Evolutionary conservation across 2,329 filamentous ascomycete genomes (phyloP), one percentile per base, ranked within the genome.

Genomic region (Cladosporium phlei): DNA sequence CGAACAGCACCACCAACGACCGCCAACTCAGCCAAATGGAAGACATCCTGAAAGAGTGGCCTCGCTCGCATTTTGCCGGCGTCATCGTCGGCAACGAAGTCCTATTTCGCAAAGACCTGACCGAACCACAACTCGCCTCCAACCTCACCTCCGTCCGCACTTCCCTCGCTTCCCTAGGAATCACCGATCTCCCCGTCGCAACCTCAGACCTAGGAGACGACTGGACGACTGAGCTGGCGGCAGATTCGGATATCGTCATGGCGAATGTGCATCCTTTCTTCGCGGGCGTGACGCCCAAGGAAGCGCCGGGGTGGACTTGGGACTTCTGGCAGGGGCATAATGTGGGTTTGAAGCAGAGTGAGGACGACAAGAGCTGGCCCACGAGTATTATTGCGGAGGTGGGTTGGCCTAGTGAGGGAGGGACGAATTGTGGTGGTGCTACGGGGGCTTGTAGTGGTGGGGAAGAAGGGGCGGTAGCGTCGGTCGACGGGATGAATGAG

Each of bases 251-350:
- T 66, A 83, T 87, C 59, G 82, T 97, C 67, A 96, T 97, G 90
- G 85, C 88, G 56, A 97, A 97, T 63, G 87, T 97, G 46, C 93
- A 97, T 63, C 91, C 93, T 0, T 96, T 97, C 75, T 97, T 97
- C 62, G 86, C 83, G 0, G 91, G 91, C 37, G 80, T 88, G 10
- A 71, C 77, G 0, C 83, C 82, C 2, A 71, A 78, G 2, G 64
- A 77, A 1, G 88, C 88, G 0, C 83, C 89, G 0, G 69, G 64
- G 6, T 97, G 91, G 91, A 95, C 91, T 0, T 87, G 75, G 69
- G 68, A 67, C 12, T 97, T 96, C 69, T 97, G 89, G 85, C 69
- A 84, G 34, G 71, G 67, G 8, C 75, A 90, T 48, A 83, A 91
- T 55, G 77, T 80, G 0, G 54, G 66, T 0, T 76, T 88, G 50